These are phyloP conservation scores for Mycena metata DNA, from an alignment of 768 basidiomycete species.

Conservation along the genomic window DNA sequence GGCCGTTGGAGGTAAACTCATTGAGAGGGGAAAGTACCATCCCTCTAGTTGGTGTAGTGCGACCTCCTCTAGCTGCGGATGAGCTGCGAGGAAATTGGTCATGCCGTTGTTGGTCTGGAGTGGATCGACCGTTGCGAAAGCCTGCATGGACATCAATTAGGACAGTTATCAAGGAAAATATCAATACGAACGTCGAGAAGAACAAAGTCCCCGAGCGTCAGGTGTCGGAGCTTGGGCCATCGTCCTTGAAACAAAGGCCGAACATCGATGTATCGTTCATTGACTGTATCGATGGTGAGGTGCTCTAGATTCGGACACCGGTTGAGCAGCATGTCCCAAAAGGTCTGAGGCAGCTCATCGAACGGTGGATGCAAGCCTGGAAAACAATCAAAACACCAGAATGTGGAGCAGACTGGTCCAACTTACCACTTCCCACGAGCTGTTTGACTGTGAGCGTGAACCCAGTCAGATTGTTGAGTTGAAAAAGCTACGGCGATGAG, in stretches of 20 bases:
- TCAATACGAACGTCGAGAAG: conserved; percentile 23
- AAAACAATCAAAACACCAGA: background rate
- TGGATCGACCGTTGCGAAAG: conserved; percentile 36
- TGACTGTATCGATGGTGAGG: conserved; percentile 37
- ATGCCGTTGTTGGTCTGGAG: conserved; percentile 34
- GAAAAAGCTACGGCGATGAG: conserved; percentile 28
- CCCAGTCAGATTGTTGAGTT: conserved; percentile 31
- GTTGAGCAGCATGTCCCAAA: conserved; percentile 36
- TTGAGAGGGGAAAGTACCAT: conserved; percentile 39
- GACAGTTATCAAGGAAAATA: too few relatives aligned
- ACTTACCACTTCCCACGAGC: conserved; percentile 33
- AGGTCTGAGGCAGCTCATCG: conserved; percentile 37
- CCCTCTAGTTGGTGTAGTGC: conserved; percentile 36
- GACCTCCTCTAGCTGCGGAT: conserved; percentile 26
- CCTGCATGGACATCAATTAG: too few relatives aligned
- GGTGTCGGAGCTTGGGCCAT: conserved; percentile 33
- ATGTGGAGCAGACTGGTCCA: background rate
- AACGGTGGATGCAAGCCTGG: conserved; percentile 38
- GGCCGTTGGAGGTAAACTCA: conserved; percentile 30
- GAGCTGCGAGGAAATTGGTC: conserved; percentile 31
- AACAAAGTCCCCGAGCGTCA: conserved; percentile 38
- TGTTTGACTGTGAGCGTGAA: conserved; percentile 38
- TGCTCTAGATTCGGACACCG: conserved; percentile 33
- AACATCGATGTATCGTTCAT: conserved; percentile 39
- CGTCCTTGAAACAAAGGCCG: conserved; percentile 34